A percentile compares a stretch with the other conserved stretches of the same genome.
phyloP scores from a whole-genome alignment of 345 rosid species.

The Dipteronia sinensis region DNA sequence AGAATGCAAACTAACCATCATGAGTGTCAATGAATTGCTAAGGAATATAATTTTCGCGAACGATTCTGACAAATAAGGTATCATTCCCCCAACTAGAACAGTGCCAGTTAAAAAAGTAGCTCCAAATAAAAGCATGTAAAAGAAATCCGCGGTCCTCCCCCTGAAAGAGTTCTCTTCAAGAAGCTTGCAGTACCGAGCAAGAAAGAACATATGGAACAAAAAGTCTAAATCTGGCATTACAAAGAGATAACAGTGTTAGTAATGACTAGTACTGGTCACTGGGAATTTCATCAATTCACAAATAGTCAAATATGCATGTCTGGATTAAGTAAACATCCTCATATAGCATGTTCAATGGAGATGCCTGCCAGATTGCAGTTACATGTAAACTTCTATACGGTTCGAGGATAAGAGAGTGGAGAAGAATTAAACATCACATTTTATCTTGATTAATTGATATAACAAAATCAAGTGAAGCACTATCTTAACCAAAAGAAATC shows the following conservation, averaged over 20 bases:
- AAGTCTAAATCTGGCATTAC: conserved; percentile 81
- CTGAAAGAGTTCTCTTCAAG: conserved; percentile 97
- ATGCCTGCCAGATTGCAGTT: neutral
- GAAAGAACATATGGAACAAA: conserved; percentile 99
- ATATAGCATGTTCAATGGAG: neutral
- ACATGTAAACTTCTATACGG: neutral
- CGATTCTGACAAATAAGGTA: conserved; percentile 87
- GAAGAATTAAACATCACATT: neutral
- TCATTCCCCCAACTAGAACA: conserved; percentile 92
- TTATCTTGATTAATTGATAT: too few relatives aligned
- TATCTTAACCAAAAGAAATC: neutral
- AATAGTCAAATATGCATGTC: neutral
- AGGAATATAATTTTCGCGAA: conserved; percentile 94
- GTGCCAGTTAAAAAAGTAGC: conserved; percentile 85
- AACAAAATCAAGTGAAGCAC: neutral
- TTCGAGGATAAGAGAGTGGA: neutral
- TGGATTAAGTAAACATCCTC: too few relatives aligned
- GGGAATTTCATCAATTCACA: neutral
- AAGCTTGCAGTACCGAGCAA: conserved; percentile 96
- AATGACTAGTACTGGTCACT: neutral
- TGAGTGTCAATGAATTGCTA: conserved; percentile 96
- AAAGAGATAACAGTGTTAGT: conserved; percentile 23
- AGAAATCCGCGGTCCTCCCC: conserved; percentile 97
- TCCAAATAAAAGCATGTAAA: conserved; percentile 96
- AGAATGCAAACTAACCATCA: conserved; percentile 67